These are phyloP conservation scores for Orychophragmus violaceus DNA, from an alignment of 345 rosid genomes.

Conservation along the genomic window DNA sequence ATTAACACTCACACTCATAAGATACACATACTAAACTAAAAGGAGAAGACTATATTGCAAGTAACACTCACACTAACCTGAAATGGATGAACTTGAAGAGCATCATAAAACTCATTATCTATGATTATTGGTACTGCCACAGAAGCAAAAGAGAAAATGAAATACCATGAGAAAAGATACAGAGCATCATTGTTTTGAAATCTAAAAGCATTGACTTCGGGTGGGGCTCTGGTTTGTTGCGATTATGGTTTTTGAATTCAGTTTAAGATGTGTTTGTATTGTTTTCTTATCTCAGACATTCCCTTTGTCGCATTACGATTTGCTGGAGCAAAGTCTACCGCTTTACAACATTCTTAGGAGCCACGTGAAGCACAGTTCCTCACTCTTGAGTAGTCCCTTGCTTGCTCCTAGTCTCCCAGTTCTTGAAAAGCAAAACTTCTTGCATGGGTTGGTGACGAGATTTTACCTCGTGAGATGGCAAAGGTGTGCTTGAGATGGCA, in stretches of 20 bases:
- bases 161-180: not conserved
- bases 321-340: constrained; percentile 78
- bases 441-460: constrained; percentile 89
- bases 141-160: constrained; percentile 28
- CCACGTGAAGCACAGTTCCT: constrained; percentile 37
- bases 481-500: no score
- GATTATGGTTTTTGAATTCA: not conserved
- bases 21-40: not conserved
- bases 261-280: not conserved
- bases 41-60: no score
- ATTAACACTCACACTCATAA: constrained; percentile 71
- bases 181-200: not conserved
- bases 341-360: constrained; percentile 69
- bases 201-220: not conserved
- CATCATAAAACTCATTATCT: constrained; percentile 93
- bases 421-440: constrained; percentile 72
- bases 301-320: constrained; percentile 50
- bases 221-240: constrained; percentile 31
- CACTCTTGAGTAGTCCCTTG: constrained; percentile 42
- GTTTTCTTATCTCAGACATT: constrained; percentile 44
- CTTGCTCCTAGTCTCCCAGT: constrained; percentile 70
- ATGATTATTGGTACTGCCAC: constrained; percentile 79
- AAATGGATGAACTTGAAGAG: constrained; percentile 87
- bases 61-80: no score
- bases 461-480: constrained; percentile 75